phyloP scores from a whole-genome alignment of 306 rosid genomes.

The Inga laurina region DNA sequence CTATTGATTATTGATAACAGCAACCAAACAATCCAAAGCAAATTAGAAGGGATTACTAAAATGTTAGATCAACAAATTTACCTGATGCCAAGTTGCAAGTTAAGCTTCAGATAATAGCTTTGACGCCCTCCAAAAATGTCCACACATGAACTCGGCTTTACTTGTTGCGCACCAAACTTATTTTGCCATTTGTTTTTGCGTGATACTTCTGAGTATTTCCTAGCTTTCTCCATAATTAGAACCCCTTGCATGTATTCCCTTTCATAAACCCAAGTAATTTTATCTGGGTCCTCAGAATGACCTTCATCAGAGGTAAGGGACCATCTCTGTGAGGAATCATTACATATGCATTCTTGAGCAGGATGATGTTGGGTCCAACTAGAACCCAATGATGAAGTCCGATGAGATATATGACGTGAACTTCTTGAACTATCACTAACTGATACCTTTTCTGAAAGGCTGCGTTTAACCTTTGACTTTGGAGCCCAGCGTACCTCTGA shows the following conservation, averaged over 20 bases:
- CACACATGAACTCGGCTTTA: conserved; percentile 51
- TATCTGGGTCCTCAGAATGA: conserved; percentile 46
- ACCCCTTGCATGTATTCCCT: conserved; percentile 98
- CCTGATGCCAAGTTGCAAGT: conserved; percentile 64
- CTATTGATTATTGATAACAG: not conserved
- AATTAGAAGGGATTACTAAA: not conserved
- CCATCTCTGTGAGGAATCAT: conserved; percentile 37
- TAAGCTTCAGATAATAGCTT: conserved; percentile 52
- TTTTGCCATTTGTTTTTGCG: conserved; percentile 48
- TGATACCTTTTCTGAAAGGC: conserved; percentile 58
- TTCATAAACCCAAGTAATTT: conserved; percentile 47
- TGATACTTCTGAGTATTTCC: conserved; percentile 43
- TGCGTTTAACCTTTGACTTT: conserved; percentile 51
- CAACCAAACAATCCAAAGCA: not conserved
- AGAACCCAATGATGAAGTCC: conserved; percentile 46
- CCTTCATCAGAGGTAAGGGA: conserved; percentile 39
- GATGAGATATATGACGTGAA: conserved; percentile 50
- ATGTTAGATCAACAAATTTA: conserved; percentile 24
- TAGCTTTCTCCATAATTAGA: conserved; percentile 64
- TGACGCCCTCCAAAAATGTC: conserved; percentile 37
- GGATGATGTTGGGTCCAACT: conserved; percentile 37
- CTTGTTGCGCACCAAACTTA: conserved; percentile 46
- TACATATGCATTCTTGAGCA: conserved; percentile 37
- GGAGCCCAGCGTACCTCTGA: conserved; percentile 33
- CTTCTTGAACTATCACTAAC: conserved; percentile 45